Evolutionary conservation across 2,329 filamentous ascomycete species (phyloP), one percentile per base, ranked within the genome.

Genomic region (Colletotrichum sojae): DNA sequence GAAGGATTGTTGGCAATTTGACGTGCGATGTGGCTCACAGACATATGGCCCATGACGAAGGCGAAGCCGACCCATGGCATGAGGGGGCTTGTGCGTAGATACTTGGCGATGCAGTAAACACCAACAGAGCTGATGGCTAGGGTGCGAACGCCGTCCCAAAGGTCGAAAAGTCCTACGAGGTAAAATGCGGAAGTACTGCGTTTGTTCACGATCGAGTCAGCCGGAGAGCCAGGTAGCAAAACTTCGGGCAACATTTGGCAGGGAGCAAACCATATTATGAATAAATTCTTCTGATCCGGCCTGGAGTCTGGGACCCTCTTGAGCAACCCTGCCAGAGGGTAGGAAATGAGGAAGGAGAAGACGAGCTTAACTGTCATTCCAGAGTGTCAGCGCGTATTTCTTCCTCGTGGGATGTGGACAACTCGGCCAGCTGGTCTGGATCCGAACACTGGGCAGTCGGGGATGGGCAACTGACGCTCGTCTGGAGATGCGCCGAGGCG

Each of bases 31-130:
- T 99, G 96, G 78, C 90, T 97, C 75, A 95, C 79, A 53, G 95
- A 95, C 92, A 98, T 93, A 82, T 99, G 95, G 63, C 91, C 91
- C 95, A 99, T 98, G 66, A 97, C 84, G 77, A 97, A 98, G 57
- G 94, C 85, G 80, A 99, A 99, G 69, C 91, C 94, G 57, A 98
- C 86, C 96, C 96, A 99, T 83, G 96, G 96, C 96, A 99, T 99
- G 78, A 95, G 93, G 0, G 94, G 94, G 20, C 94, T 95, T 43
- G 79, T 80, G 73, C 94, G 88, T 52, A 98, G 84, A 78, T 91
- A 95, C 73, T 92, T 90, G 60, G 95, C 92, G 74, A 99, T 96
- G 72, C 87, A 84, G 78, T 98, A 99, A 58, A 93, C 89, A 57
- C 90, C 95, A 18, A 87, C 88, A 1, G 95, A 90, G 77, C 93